Conservation (phyloP, 177 flowering plant species). For the Vitis hybrid region DNA sequence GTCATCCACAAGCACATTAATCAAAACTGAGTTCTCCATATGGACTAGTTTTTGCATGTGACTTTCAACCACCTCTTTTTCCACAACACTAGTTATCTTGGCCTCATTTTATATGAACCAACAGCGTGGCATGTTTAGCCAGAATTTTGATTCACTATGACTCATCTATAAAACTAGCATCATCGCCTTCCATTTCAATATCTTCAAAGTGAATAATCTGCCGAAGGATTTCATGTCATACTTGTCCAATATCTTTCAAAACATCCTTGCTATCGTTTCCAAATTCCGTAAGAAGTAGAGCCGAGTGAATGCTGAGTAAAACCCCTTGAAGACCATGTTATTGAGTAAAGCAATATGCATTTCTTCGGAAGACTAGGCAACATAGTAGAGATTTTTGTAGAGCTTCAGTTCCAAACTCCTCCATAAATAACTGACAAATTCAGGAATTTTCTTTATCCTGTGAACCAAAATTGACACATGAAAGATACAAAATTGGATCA, state of each 20-base stretch:
- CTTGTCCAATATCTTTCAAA: constrained; percentile 79
- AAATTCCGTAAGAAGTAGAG: constrained; percentile 82
- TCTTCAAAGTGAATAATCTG: constrained; percentile 89
- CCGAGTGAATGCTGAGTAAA: constrained; percentile 92
- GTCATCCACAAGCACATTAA: no score
- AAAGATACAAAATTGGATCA: no score
- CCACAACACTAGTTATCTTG: no score
- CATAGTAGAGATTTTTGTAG: constrained; percentile 73
- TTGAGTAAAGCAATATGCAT: constrained; percentile 92
- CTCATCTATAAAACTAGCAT: constrained; percentile 38
- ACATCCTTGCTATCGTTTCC: constrained; percentile 91
- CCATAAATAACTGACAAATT: constrained; percentile 83
- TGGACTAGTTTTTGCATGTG: no score
- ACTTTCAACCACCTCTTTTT: no score
- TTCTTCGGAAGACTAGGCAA: constrained; percentile 92
- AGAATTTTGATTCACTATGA: constrained; percentile 44
- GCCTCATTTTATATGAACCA: no score
- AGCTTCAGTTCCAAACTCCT: constrained; percentile 85
- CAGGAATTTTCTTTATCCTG: no score
- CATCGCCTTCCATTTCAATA: constrained; percentile 49
- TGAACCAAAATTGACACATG: no score
- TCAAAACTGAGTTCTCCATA: no score
- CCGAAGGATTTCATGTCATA: constrained; percentile 89
- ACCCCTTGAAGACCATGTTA: constrained; percentile 87
- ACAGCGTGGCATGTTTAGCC: no score